Evolutionary conservation across 495 filamentous ascomycete species (phyloP), one percentile per base, ranked within the genome.

Genomic region (Penicillium cosmopolitanum): DNA sequence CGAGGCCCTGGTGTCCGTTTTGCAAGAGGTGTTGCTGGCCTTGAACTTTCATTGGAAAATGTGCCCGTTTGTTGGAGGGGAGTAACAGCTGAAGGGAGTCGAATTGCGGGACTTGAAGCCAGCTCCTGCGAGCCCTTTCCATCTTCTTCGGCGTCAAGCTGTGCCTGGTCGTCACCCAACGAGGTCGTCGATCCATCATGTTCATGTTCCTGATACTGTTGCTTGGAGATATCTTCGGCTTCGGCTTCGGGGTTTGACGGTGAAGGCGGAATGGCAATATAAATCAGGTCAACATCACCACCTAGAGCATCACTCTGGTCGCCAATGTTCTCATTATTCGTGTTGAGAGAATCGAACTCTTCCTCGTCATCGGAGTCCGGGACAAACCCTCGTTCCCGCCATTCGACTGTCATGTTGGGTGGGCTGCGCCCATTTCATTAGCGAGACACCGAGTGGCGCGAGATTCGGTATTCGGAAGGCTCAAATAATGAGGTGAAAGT

Each of bases 291-390:
- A 21, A 54, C 9, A 35, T 58, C 53, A 46, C 56, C 51, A 5
- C 43, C 36, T 15, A 9, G 15, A 23, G 47, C 42, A 43, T 57
- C 55, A 21, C 61, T 33, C 15, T 55, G 25, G 10, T 61, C 46
- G 28, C 57, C 62, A 23, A 19, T 23, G 28, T 33, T 62, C 44
- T 46, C 51, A 21, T 65, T 67, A 51, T 56, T 59, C n/a, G 63
- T 16, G 8, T 73, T 66, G 54, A 75, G 69, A 40, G 68, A 73
- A 18, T 78, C 75, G 50, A 77, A 71, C 47, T 77, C 81, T 40
- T 87, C 85, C 51, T 85, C 82, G 35, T 81, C 80, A 60, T 87
- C 85, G 31, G 85, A 87, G 65, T 86, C 83, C 57, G 82, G 81
- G 62, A 87, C 85, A 76, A 79, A 87, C 53, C 85, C 84, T 71